Evolutionary conservation across 2,329 filamentous ascomycete species (phyloP).

Genomic region (Alternaria gaisen): DNA sequence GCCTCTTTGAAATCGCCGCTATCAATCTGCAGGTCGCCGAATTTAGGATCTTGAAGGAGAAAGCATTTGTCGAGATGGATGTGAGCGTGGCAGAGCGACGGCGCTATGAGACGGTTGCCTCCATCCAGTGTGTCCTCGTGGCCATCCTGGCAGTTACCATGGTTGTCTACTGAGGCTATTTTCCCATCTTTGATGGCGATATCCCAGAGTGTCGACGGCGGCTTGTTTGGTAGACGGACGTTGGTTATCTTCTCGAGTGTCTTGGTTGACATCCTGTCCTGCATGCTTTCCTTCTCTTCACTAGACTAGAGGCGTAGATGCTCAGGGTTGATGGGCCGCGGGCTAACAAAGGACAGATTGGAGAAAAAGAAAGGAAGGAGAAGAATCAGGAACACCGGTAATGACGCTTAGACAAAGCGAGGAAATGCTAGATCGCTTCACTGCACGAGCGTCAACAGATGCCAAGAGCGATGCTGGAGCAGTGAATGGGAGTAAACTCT

Average conservation of each 20-base stretch:
- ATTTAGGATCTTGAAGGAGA: conserved; percentile 66
- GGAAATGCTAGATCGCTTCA: conserved; percentile 10
- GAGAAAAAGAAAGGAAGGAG: conserved; percentile 35
- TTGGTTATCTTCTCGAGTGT: conserved; percentile 41
- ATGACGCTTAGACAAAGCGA: conserved; percentile 24
- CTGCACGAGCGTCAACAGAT: conserved; percentile 18
- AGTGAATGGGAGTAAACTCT: conserved; percentile 18
- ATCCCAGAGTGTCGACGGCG: conserved; percentile 48
- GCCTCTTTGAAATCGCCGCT: conserved; percentile 73
- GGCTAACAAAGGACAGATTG: not conserved
- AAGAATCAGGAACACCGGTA: conserved; percentile 19
- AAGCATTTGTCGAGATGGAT: conserved; percentile 76
- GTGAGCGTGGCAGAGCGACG: conserved; percentile 74
- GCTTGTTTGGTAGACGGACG: conserved; percentile 47
- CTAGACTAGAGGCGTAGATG: not conserved
- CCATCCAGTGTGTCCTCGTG: conserved; percentile 53
- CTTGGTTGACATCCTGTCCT: conserved; percentile 15
- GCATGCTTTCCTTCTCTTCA: conserved; percentile 10
- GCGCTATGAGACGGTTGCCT: conserved; percentile 56
- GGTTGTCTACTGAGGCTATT: conserved; percentile 46
- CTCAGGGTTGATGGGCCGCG: not conserved
- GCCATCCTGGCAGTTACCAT: conserved; percentile 21
- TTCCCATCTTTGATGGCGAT: conserved; percentile 45
- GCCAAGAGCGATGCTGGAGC: conserved; percentile 20
- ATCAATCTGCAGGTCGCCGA: conserved; percentile 67